phyloP scores from a whole-genome alignment of 2,329 filamentous ascomycete species.

The Epichloe scottii region DNA sequence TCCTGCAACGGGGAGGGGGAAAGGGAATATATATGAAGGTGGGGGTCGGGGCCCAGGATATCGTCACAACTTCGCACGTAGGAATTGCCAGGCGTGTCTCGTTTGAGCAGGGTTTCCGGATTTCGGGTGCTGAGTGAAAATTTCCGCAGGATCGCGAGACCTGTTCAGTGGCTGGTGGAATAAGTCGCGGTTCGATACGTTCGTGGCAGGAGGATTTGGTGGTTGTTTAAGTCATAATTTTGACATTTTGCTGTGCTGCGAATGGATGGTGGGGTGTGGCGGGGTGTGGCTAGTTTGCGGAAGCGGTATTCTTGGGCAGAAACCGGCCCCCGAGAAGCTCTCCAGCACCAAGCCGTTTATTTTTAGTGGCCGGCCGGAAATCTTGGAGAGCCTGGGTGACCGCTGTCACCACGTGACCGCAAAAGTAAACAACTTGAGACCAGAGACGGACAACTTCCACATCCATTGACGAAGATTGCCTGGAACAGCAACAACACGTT shows the following conservation, averaged over 20 bases:
- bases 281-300: slow-evolving; percentile 22
- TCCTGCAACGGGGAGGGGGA: slow-evolving; percentile 2
- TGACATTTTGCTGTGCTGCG: slow-evolving; percentile 27
- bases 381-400: not conserved
- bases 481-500: not conserved
- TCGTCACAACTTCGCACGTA: not conserved
- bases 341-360: too few species aligned
- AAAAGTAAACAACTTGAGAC: slow-evolving; percentile 23
- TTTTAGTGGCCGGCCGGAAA: too few species aligned
- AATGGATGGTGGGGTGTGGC: slow-evolving; percentile 28
- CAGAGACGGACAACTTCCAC: not conserved
- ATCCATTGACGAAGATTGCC: not conserved
- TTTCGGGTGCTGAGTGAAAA: not conserved
- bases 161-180: not conserved
- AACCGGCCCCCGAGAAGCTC: slow-evolving; percentile 8
- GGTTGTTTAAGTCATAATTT: slow-evolving; percentile 17
- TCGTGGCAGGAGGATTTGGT: not conserved
- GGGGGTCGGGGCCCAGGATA: slow-evolving; percentile 18
- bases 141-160: not conserved
- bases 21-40: slow-evolving; percentile 11
- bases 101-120: not conserved
- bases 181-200: not conserved
- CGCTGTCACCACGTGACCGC: slow-evolving; percentile 24
- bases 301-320: slow-evolving; percentile 21
- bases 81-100: not conserved